These are phyloP conservation scores for Albizia julibrissin DNA, from an alignment of 306 rosid genomes.

Conservation along the genomic window DNA sequence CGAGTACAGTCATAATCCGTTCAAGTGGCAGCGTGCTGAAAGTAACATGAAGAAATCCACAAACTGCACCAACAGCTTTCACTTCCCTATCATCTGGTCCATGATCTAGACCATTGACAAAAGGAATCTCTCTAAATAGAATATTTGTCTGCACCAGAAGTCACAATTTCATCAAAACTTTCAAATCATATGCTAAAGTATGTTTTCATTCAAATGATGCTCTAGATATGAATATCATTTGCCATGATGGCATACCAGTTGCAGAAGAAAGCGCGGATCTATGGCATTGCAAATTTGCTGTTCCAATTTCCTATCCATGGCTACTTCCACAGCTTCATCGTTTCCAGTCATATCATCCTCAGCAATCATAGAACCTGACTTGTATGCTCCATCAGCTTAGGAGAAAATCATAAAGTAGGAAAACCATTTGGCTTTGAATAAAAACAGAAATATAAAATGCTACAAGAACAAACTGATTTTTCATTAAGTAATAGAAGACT, in stretches of 20 bases:
- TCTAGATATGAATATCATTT: constrained; percentile 7
- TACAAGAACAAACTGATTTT: neutral
- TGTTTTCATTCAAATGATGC: constrained; percentile 15
- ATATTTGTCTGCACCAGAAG: constrained; percentile 67
- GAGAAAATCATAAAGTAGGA: constrained; percentile 22
- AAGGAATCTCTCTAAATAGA: constrained; percentile 76
- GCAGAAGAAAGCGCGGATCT: constrained; percentile 83
- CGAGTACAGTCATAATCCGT: constrained; percentile 88
- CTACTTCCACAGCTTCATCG: constrained; percentile 63
- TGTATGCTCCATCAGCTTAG: constrained; percentile 27
- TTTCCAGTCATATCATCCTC: constrained; percentile 66
- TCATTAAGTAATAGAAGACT: neutral
- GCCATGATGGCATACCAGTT: constrained; percentile 60
- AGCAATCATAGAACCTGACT: constrained; percentile 60
- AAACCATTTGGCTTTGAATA: constrained; percentile 25
- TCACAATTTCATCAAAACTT: constrained; percentile 28
- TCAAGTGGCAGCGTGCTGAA: constrained; percentile 83
- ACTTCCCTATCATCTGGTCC: constrained; percentile 78
- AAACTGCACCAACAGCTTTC: constrained; percentile 86
- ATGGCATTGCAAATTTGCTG: constrained; percentile 78
- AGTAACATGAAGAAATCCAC: constrained; percentile 83
- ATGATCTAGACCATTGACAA: constrained; percentile 42
- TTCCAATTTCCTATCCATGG: constrained; percentile 66
- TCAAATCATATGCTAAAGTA: constrained; percentile 5
- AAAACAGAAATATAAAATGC: neutral